Percentiles rank a stretch among this genome's conserved stretches.
phyloP scores from a whole-genome alignment of 139 green algal genomes.

The Pseudopediastrum boryanum region DNA sequence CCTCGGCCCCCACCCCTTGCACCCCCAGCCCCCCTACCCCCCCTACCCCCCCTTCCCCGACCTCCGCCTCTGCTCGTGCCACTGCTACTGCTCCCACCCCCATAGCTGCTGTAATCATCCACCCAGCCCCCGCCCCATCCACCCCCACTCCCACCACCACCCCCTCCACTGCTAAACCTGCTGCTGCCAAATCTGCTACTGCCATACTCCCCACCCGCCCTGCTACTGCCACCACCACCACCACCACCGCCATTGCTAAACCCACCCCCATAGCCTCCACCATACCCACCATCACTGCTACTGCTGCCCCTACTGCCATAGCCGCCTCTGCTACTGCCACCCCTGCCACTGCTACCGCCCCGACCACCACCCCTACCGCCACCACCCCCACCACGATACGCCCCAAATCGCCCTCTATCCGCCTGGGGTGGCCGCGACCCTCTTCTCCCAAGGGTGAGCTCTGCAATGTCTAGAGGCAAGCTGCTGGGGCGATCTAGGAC shows the following conservation, averaged over 20 bases:
- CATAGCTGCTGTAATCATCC: neutral
- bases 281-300: neutral
- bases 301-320: neutral
- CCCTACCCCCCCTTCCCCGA: too few species aligned
- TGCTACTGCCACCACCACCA: neutral
- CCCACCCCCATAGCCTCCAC: neutral
- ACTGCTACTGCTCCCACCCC: slow-evolving; percentile 11
- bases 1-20: too few species aligned
- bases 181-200: neutral
- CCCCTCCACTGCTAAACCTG: neutral
- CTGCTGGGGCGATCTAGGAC: slow-evolving; percentile 41
- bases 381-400: slow-evolving; percentile 10
- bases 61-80: too few species aligned
- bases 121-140: slow-evolving; percentile 8
- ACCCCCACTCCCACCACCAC: neutral
- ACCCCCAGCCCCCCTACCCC: too few species aligned
- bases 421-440: slow-evolving; percentile 3
- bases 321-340: neutral
- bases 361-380: neutral
- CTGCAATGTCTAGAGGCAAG: slow-evolving; percentile 50
- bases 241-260: slow-evolving; percentile 13
- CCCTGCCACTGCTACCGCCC: slow-evolving; percentile 18
- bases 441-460: slow-evolving; percentile 28
- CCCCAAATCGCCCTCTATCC: neutral
- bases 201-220: neutral